Evolutionary conservation across 306 rosid species (phyloP).

Genomic region (Styphnolobium japonicum): DNA sequence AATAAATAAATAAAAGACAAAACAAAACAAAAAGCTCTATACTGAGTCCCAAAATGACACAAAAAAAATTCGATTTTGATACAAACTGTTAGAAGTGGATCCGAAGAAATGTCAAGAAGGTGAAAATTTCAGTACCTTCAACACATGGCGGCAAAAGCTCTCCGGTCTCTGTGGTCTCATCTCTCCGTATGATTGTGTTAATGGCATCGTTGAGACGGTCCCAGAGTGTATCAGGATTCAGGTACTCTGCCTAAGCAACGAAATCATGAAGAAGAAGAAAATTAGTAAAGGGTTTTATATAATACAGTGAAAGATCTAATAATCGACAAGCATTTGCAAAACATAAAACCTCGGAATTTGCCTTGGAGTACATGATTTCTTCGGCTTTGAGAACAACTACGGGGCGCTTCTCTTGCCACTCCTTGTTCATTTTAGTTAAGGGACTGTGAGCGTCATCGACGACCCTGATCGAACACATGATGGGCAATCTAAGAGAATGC

Average conservation of each 20-base stretch:
- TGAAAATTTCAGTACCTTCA: conserved; percentile 68
- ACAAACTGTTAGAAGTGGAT: conserved; percentile 26
- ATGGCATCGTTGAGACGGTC: conserved; percentile 94
- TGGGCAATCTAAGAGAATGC: conserved; percentile 57
- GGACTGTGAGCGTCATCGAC: conserved; percentile 70
- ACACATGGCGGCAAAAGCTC: conserved; percentile 96
- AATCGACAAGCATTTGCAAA: conserved; percentile 20
- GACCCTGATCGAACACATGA: conserved; percentile 89
- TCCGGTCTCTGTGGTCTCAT: conserved; percentile 80
- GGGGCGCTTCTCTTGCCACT: conserved; percentile 94
- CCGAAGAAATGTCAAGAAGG: conserved; percentile 14
- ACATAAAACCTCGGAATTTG: conserved; percentile 82
- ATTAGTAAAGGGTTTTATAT: conserved; percentile 29
- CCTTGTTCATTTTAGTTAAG: conserved; percentile 82
- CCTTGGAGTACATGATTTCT: conserved; percentile 98
- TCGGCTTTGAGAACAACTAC: conserved; percentile 89
- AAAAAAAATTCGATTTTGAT: conserved; percentile 30
- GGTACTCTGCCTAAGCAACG: conserved; percentile 76
- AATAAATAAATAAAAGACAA: conserved; percentile 22
- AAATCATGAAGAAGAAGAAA: conserved; percentile 36
- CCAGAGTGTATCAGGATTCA: conserved; percentile 78
- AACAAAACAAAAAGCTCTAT: background rate
- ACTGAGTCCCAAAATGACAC: background rate
- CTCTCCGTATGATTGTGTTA: conserved; percentile 91
- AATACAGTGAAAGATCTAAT: conserved; percentile 35